phyloP scores from a whole-genome alignment of 805 yeast genomes.

The Zygosaccharomyces bisporus region DNA sequence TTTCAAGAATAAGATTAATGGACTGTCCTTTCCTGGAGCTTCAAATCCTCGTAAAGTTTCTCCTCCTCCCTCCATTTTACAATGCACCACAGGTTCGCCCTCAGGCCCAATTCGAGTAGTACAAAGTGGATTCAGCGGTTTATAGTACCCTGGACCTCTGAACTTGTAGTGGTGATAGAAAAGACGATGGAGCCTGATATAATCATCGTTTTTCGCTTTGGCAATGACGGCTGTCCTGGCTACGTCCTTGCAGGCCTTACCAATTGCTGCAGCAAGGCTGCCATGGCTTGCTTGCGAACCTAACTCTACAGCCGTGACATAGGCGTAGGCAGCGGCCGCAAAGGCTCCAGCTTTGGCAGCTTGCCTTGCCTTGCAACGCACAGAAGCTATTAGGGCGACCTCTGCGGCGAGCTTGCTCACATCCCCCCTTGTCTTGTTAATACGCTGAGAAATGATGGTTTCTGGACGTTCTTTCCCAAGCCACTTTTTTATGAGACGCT shows the following conservation, averaged over 20 bases:
- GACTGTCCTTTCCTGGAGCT: conserved; percentile 1
- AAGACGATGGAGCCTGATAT: background rate
- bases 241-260: conserved; percentile 3
- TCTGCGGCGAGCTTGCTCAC: background rate
- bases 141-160: conserved; percentile 6
- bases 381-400: background rate
- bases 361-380: background rate
- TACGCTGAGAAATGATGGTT: background rate
- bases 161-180: conserved; percentile 4
- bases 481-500: conserved; percentile 1
- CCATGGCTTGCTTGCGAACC: conserved; percentile 3
- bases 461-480: conserved; percentile 1
- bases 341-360: conserved; percentile 5
- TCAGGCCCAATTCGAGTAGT: background rate
- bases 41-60: background rate
- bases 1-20: conserved; percentile 1
- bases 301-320: background rate
- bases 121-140: background rate
- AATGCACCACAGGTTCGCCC: background rate
- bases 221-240: background rate
- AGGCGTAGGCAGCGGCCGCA: conserved; percentile 2
- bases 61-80: conserved; percentile 2
- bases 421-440: background rate
- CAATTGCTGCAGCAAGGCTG: conserved; percentile 1
- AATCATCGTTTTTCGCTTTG: conserved; percentile 2